Conservation (phyloP, 176 grass and related monocot species). For the Triticum aestivum region DNA sequence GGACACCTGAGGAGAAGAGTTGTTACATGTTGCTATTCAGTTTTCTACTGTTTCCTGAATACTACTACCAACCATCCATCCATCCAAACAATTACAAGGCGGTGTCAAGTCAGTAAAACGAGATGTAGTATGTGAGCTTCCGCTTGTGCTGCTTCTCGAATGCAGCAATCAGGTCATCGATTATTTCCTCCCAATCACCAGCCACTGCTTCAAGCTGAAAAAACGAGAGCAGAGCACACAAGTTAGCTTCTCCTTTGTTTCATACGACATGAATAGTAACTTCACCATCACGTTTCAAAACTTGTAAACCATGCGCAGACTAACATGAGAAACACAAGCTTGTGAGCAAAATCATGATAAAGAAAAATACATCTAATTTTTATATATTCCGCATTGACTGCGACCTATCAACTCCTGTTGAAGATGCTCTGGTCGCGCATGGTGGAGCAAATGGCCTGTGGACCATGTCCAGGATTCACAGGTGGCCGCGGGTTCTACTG, state of each 20-base stretch:
- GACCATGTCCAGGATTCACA: no score
- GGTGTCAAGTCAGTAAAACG: constrained; percentile 37
- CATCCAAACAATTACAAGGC: not conserved
- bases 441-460: no score
- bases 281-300: constrained; percentile 1
- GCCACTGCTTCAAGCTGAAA: constrained; percentile 41
- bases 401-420: no score
- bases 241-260: not conserved
- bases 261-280: not conserved
- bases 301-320: not conserved
- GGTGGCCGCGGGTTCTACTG: no score
- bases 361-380: not conserved
- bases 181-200: constrained; percentile 46
- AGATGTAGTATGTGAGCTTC: constrained; percentile 42
- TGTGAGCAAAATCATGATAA: not conserved
- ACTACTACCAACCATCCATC: no score
- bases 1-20: not conserved
- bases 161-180: constrained; percentile 41
- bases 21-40: not conserved
- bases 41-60: not conserved
- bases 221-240: not conserved
- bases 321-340: constrained; percentile 4
- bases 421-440: no score
- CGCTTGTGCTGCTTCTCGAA: constrained; percentile 54
- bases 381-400: not conserved